Base-by-base conservation (phyloP, 2,329 filamentous ascomycete genomes). In the Cercospora berteroae region DNA sequence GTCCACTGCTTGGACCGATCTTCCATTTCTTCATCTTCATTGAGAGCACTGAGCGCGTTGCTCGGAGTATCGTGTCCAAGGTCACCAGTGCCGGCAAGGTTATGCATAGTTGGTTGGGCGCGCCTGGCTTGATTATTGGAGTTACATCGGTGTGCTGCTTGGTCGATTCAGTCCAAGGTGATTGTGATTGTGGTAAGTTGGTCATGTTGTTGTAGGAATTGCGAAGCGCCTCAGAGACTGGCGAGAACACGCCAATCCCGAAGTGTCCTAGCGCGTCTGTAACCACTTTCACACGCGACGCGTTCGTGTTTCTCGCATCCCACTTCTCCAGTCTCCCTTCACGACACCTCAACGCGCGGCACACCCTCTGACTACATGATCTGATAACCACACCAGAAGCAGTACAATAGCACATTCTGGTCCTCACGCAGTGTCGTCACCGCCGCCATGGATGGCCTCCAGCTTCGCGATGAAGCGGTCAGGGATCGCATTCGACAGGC, bases 401-500 rank as follows among this genome's bases (percentile, higher is more conserved):
- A 36, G 42, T 5, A n/a, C 7, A 25, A 29, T 7, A 44, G 8
- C 10, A 1, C 55, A 50, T 18, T 33, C 48, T 13, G 25, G 18
- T 23, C 10, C 10, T 16, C 31, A 42, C 5, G 13, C 10, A 33
- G 27, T 9, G 2, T 12, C 4, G 3, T 25, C n/a, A 63, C 16
- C 27, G 31, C 42, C 63, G 66, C 29, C 67, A 93, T 95, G 91
- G 90, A 93, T 74, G 86, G 84, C 68, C 83, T 88, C 73, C 88
- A 90, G 82, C 87, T 96, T 75, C 88, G 90, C 80, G 94, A 97
- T 85, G 92, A 95, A 80, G 92, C 90, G 72, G 89, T 90, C 74
- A 87, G 88, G 74, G 90, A 96, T 82, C 92, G 93, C 75, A 88
- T 97, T 79, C 90, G 93, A 75, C 88, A 90, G 71, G 93, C 93